Base-by-base conservation (phyloP, 202 grass and related monocot genomes). In the Setaria viridis region DNA sequence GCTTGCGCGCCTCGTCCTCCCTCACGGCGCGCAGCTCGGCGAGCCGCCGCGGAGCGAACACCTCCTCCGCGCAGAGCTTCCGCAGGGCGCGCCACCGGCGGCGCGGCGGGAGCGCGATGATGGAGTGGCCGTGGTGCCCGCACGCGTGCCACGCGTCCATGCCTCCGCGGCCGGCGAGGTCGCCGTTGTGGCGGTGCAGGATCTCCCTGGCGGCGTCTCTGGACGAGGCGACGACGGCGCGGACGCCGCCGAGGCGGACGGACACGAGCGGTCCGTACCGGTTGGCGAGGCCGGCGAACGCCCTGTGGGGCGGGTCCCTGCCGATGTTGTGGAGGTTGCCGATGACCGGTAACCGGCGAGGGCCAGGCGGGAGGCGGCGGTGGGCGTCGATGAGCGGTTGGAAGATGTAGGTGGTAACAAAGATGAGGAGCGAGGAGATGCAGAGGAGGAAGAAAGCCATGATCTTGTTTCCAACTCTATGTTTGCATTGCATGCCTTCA, bases 321-420 rank as follows among this genome's bases (percentile, higher is more conserved):
- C 10, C 41, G 41, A 70, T 20, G 67, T 25, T 46, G 41, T 70
- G 67, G 67, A 70, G 41, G 67, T 70, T 70, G 67, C 67, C 67
- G 41, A 70, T 70, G 67, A 25, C 1, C 0, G 67, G 67, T 2
- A 70, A 20, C 0, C 67, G 39, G 9, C 67, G 67, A 21, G 67
- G 67, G 1, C 67, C 39, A 0, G 67, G 67, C 0, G 67, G 39
- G 4, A 69, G 39, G 19, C 19, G 39, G 67, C 67, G 41, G 67
- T 10, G 19, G 0, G 19, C 67, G 10, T 70, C 67, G 9, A 70
- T 45, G 19, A 45, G 67, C 0, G 67, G 67, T 7, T 70, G 67
- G 19, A 70, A 46, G 39, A 46, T 70, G 20, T 46, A 70, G 20
- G 41, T 70, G 67, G 20, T 70, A 11, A 70, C 0, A 41, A 70